Conservation (phyloP, 2,329 filamentous ascomycete species). For the Aphanocladium album region DNA sequence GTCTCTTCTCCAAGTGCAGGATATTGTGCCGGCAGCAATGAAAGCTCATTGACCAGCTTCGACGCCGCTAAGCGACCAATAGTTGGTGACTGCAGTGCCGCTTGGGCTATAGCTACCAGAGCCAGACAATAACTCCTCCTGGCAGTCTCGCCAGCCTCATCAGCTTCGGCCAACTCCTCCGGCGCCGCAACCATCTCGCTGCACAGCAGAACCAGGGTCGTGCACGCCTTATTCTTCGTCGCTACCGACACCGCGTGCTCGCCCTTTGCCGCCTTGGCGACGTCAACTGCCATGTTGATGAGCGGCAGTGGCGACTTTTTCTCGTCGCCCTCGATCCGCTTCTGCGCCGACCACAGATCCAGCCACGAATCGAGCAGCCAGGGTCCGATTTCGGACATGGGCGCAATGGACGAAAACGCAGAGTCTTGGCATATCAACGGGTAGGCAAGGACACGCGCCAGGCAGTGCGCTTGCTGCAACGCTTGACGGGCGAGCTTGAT, state of each 20-base stretch:
- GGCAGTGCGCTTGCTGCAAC: conserved; percentile 39
- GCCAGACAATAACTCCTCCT: conserved; percentile 33
- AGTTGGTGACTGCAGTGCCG: conserved; percentile 27
- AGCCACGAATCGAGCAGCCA: conserved; percentile 48
- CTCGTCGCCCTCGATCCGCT: conserved; percentile 29
- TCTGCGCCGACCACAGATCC: conserved; percentile 36
- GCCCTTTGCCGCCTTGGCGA: conserved; percentile 23
- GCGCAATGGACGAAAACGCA: conserved; percentile 26
- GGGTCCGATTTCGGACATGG: conserved; percentile 36
- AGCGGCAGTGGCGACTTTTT: conserved; percentile 29
- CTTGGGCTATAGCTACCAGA: conserved; percentile 33
- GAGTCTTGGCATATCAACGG: conserved; percentile 31
- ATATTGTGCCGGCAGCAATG: conserved; percentile 30
- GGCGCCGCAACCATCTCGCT: conserved; percentile 33
- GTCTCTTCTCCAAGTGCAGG: conserved; percentile 27
- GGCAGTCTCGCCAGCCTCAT: conserved; percentile 23
- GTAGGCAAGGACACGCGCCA: conserved; percentile 40
- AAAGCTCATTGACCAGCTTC: conserved; percentile 38
- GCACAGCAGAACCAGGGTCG: conserved; percentile 38
- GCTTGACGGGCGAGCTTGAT: conserved; percentile 38
- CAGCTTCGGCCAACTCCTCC: conserved; percentile 26
- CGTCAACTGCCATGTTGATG: conserved; percentile 32
- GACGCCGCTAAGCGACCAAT: conserved; percentile 37
- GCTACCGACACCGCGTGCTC: conserved; percentile 16
- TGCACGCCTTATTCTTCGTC: conserved; percentile 32